Base-by-base conservation (phyloP, 2,329 filamentous ascomycete genomes). In the Aspergillus jensenii region DNA sequence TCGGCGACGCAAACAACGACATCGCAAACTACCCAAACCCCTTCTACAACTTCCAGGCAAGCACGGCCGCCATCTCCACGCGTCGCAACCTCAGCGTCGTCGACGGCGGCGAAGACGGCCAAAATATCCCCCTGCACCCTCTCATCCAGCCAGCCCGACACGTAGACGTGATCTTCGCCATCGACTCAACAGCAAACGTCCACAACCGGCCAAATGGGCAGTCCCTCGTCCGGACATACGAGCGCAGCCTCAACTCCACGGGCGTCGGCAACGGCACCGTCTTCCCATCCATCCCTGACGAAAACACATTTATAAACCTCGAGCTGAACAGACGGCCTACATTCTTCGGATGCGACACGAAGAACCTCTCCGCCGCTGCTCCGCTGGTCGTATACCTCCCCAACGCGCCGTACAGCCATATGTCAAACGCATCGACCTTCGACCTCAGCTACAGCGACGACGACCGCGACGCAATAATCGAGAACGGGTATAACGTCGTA, bases 401-500 rank as follows among this genome's bases (percentile, higher is more conserved):
- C 58, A 96, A 95, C 71, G 82, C 87, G 19, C 93, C 92, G 1
- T 96, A 96, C 77, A 83, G 87, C 47, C 84, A 84, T 70, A 76
- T 82, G 63, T 90, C 87, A 73, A 98, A 98, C 78, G 82, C 89
- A 6, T 90, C 88, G 3, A 97, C 93, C 49, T 93, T 90, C 72
- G 81, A 86, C 59, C 79, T 87, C 40, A 74, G 76, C 41, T 91
- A 93, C 81, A 80, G 83, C 37, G 76, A 85, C 65, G 74, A 71
- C 1, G 76, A 91, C 76, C 90, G 93, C 62, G 85, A 96, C 71
- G 82, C 83, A 61, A 90, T 96, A 69, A 91, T 99, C 68, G 74
- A 84, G 64, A 98, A 99, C 76, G 93, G 91, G 19, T 95, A 90
- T 39, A 85, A 95, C 65, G 85, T 88, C n/a, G 93, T 85, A 2